A percentile compares a stretch with the other conserved stretches of the same genome.
phyloP scores from a whole-genome alignment of 129 eudicot genomes.

The Flaveria bidentis region DNA sequence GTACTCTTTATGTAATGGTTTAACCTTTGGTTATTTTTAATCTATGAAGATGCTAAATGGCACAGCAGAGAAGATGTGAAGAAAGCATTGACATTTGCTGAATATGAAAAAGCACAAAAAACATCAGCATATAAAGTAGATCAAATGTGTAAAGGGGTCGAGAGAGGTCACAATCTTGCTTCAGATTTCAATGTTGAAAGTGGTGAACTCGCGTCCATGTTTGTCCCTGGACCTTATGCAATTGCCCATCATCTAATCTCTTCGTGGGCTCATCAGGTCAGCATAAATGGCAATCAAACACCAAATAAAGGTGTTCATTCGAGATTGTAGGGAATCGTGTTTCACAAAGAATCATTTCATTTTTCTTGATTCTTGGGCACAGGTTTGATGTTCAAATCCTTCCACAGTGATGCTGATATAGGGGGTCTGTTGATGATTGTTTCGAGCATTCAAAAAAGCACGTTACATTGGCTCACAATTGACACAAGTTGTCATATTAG shows the following conservation, averaged over 20 bases:
- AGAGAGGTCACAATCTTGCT: conserved; percentile 56
- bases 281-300: conserved; percentile 37
- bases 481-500: neutral
- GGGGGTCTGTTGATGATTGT: conserved; percentile 11
- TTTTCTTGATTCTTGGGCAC: conserved; percentile 34
- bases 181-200: conserved; percentile 79
- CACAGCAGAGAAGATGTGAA: conserved; percentile 84
- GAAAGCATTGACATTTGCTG: conserved; percentile 71
- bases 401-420: conserved; percentile 30
- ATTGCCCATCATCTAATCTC: conserved; percentile 88
- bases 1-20: conserved; percentile 8
- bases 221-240: conserved; percentile 87
- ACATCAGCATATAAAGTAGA: conserved; percentile 78
- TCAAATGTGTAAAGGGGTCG: conserved; percentile 87
- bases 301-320: conserved; percentile 28
- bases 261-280: conserved; percentile 67
- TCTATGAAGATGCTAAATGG: conserved; percentile 79
- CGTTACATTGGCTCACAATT: conserved; percentile 10
- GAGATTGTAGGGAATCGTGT: conserved; percentile 39
- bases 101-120: conserved; percentile 82
- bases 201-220: conserved; percentile 91
- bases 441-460: conserved; percentile 6
- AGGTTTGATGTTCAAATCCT: conserved; percentile 31
- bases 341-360: conserved; percentile 15
- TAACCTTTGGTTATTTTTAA: neutral